These are phyloP conservation scores for Cryptosporidium ubiquitum DNA, from an alignment of 169 alveolate species.

Conservation along the genomic window DNA sequence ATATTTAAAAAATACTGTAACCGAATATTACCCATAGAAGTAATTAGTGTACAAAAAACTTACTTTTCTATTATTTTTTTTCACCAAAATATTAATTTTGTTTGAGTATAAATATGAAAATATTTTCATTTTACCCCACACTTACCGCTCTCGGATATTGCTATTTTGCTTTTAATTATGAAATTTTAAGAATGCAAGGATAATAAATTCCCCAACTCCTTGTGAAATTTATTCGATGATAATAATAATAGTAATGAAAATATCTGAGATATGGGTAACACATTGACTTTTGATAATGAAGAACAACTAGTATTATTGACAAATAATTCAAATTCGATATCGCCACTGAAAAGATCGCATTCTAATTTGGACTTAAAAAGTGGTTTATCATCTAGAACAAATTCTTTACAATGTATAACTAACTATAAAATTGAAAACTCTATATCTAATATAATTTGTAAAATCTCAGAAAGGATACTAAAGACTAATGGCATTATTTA, in stretches of 20 bases:
- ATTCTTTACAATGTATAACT: conserved; percentile 27
- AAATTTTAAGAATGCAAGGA: not conserved
- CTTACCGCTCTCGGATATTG: conserved; percentile 20
- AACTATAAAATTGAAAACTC: conserved; percentile 9
- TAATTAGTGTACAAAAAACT: no score
- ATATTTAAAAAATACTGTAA: no score
- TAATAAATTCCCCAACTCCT: not conserved
- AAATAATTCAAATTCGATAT: not conserved
- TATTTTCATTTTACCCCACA: conserved; percentile 45
- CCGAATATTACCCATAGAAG: no score
- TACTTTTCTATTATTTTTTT: not conserved
- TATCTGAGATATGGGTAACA: conserved; percentile 31
- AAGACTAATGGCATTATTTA: conserved; percentile 31
- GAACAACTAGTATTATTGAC: not conserved
- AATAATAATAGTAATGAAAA: not conserved
- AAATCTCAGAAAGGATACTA: conserved; percentile 33
- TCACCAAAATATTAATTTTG: not conserved
- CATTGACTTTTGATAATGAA: conserved; percentile 4
- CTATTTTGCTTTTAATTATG: not conserved
- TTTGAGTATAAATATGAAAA: no score
- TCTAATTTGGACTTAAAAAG: conserved; percentile 33
- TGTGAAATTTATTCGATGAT: not conserved
- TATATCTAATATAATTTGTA: conserved; percentile 29
- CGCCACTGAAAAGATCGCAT: conserved; percentile 24
- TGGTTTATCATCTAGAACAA: conserved; percentile 6